Conservation (phyloP, 2,329 filamentous ascomycete genomes). For the Aspergillus sp. region DNA sequence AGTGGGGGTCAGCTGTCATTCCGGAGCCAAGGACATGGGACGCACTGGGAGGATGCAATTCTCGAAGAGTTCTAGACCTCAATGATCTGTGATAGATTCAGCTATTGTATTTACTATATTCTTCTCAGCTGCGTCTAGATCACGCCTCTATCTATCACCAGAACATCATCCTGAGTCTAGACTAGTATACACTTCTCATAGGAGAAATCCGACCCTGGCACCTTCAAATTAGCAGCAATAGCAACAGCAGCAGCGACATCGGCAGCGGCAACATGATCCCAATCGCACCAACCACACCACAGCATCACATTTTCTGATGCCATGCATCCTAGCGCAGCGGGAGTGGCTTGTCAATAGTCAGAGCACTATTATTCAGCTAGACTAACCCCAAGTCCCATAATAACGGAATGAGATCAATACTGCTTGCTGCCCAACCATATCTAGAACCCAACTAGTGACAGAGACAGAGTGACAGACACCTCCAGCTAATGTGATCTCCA, state of each 20-base stretch:
- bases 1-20: neutral
- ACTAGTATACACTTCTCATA: neutral
- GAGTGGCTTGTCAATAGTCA: neutral
- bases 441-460: too few species aligned
- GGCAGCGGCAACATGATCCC: neutral
- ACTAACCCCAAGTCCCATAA: neutral
- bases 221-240: too few species aligned
- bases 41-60: too few species aligned
- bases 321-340: neutral
- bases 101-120: too few species aligned
- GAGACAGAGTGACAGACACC: too few species aligned
- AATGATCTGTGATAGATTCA: neutral
- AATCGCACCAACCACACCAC: neutral
- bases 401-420: neutral
- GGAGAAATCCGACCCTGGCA: too few species aligned
- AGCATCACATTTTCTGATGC: neutral
- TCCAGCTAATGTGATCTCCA: too few species aligned
- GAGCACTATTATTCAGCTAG: neutral
- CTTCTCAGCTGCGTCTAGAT: too few species aligned
- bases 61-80: neutral
- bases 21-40: neutral
- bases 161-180: too few species aligned
- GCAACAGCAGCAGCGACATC: neutral
- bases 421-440: neutral
- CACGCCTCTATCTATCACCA: too few species aligned